These are phyloP conservation scores for Claviceps pazoutovae DNA, from an alignment of 2,329 filamentous ascomycete species.

Conservation along the genomic window DNA sequence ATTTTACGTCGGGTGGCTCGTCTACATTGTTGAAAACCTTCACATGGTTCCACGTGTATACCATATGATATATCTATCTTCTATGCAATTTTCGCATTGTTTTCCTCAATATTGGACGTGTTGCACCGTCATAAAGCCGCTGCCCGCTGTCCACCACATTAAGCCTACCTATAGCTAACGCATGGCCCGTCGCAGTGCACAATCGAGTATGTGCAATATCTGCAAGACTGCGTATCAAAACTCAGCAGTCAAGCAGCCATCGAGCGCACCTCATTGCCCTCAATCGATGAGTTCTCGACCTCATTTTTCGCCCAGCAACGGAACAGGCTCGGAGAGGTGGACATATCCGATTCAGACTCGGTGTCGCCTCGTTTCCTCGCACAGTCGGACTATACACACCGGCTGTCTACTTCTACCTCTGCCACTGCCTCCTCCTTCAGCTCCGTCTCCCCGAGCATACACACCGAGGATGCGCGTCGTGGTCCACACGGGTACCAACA, in stretches of 20 bases:
- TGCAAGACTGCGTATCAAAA: conserved; percentile 75
- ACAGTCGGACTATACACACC: conserved; percentile 20
- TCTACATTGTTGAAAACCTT: too few species aligned
- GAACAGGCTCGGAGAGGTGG: conserved; percentile 33
- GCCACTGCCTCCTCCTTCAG: too few species aligned
- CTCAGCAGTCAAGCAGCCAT: conserved; percentile 47
- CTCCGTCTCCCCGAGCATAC: conserved; percentile 38
- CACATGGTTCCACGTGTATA: too few species aligned
- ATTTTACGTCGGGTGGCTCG: too few species aligned
- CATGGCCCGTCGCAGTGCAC: conserved; percentile 48
- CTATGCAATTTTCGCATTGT: too few species aligned
- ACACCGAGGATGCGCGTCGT: conserved; percentile 27
- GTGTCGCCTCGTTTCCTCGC: conserved; percentile 32
- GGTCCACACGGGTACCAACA: conserved; percentile 37
- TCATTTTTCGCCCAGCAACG: conserved; percentile 22
- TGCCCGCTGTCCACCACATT: too few species aligned
- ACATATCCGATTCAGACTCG: conserved; percentile 43
- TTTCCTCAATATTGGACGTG: too few species aligned
- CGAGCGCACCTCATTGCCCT: conserved; percentile 17
- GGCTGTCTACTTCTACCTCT: conserved; percentile 14
- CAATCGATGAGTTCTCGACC: conserved; percentile 25
- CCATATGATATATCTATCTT: too few species aligned
- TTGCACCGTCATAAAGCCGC: too few species aligned
- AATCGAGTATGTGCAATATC: conserved; percentile 90
- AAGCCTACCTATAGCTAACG: not conserved